Base-by-base conservation (phyloP, 192 early-diverging fungal genomes). In the Linnemannia exigua region DNA sequence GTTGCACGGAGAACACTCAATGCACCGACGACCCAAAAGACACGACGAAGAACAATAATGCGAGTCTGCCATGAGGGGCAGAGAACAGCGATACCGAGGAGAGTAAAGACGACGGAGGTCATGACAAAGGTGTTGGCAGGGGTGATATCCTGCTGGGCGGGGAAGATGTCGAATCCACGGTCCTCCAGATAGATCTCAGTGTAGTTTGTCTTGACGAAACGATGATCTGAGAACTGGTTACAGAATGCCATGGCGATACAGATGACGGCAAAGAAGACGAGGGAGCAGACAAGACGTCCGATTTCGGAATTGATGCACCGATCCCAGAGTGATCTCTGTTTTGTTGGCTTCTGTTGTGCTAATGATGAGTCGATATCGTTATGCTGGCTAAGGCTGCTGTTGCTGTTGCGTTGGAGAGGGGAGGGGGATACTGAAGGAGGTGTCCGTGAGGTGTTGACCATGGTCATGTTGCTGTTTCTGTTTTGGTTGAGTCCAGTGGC, bases 171-270 rank as follows among this genome's bases (percentile, higher is more conserved):
- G 37, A 88, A 88, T 4, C 79, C 83, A 44, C 83, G 79, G 61
- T 88, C 88, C 44, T 77, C 70, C 35, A 88, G 75, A 25, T 73
- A n/a, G 17, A 80, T 72, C 12, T 86, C 36, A 9, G 51, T 78
- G 54, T 88, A 81, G 1, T 36, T 66, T 1, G 83, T 86, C 12
- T 48, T 51, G 47, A 79, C 77, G 77, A 83, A 88, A 14, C 88
- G 88, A 72, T 82, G 75, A 44, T 88, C 88, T 36, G 88, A 88
- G 69, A 79, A 88, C 48, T 88, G 88, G 52, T 86, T 88, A 36
- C 79, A 81, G 41, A 88, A 88, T 25, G 88, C 78, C 79, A 84
- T 79, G n/a, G 15, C 31, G 35, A 88, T 73, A 37, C 83, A 84
- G 31, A 82, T 38, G 5, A 88, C 77, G 11, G 79, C 73, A 63